Conservation (phyloP, 495 filamentous ascomycete species). For the Penicillium robsamsonii region DNA sequence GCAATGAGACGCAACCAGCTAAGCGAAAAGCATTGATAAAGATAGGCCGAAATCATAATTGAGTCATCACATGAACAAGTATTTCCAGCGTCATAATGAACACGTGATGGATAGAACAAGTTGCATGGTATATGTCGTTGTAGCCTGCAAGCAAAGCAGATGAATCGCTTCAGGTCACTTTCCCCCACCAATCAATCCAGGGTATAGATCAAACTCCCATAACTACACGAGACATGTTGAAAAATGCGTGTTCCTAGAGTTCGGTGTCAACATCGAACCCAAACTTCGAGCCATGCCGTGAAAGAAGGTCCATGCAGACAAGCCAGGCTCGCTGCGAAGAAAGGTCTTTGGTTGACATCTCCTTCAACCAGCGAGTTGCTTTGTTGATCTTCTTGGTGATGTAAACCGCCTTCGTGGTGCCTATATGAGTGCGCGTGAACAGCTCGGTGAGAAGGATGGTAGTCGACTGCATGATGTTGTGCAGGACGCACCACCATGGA, state of each 20-base stretch:
- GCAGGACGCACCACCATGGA: slow-evolving; percentile 62
- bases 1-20: background rate
- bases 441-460: slow-evolving; percentile 57
- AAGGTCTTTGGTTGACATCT: slow-evolving; percentile 45
- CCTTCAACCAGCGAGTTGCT: slow-evolving; percentile 47
- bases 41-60: background rate
- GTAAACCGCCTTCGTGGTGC: slow-evolving; percentile 31
- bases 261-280: slow-evolving; percentile 7
- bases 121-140: background rate
- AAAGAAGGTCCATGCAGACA: slow-evolving; percentile 26
- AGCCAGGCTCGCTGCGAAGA: slow-evolving; percentile 46
- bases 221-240: background rate
- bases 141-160: background rate
- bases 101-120: background rate
- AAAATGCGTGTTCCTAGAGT: background rate
- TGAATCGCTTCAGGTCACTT: background rate
- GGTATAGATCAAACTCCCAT: background rate
- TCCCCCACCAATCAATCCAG: background rate
- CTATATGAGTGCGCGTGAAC: slow-evolving; percentile 40
- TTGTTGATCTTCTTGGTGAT: slow-evolving; percentile 47
- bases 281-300: slow-evolving; percentile 15
- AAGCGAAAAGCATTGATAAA: background rate
- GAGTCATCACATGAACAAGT: background rate
- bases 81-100: too few species aligned
- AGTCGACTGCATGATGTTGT: slow-evolving; percentile 58